Percentiles rank a stretch among this genome's conserved stretches.
phyloP scores from a whole-genome alignment of 176 grass and related monocot genomes.

The Eremochloa ophiuroides region DNA sequence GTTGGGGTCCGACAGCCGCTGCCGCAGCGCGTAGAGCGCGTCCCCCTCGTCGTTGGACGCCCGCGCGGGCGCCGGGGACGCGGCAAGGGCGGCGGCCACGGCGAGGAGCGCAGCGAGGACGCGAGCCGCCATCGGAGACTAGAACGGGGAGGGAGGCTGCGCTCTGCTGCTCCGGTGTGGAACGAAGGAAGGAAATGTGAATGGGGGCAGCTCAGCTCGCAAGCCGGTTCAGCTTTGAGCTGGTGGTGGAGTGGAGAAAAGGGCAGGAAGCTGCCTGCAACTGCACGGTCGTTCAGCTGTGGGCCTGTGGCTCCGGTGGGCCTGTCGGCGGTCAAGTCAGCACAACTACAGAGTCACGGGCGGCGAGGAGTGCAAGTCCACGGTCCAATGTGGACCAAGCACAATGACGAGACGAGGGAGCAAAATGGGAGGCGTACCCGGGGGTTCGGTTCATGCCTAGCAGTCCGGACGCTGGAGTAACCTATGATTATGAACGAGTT shows the following conservation, averaged over 20 bases:
- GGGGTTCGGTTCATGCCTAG: neutral
- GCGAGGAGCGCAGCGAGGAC: constrained; percentile 36
- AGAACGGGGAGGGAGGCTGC: neutral
- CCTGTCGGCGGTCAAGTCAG: constrained; percentile 5
- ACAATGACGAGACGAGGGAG: neutral
- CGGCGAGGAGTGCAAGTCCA: neutral
- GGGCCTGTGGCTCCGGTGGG: neutral
- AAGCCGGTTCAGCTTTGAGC: neutral
- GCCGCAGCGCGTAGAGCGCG: constrained; percentile 73
- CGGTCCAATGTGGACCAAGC: constrained; percentile 26
- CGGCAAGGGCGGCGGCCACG: constrained; percentile 31
- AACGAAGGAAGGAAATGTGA: neutral
- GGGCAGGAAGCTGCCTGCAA: neutral
- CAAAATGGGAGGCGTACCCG: neutral
- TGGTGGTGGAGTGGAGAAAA: neutral
- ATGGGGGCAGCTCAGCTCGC: neutral
- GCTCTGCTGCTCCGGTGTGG: neutral
- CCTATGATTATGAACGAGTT: too few species aligned
- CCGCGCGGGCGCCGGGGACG: constrained; percentile 21
- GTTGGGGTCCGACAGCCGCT: constrained; percentile 75
- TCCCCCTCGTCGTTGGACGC: constrained; percentile 65
- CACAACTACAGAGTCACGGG: neutral
- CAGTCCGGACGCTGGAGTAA: too few species aligned
- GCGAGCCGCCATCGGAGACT: constrained; percentile 40
- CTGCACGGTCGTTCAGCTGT: neutral